These are phyloP conservation scores for Mucor ambiguus DNA, from an alignment of 371 early-diverging fungal genomes.

Conservation along the genomic window DNA sequence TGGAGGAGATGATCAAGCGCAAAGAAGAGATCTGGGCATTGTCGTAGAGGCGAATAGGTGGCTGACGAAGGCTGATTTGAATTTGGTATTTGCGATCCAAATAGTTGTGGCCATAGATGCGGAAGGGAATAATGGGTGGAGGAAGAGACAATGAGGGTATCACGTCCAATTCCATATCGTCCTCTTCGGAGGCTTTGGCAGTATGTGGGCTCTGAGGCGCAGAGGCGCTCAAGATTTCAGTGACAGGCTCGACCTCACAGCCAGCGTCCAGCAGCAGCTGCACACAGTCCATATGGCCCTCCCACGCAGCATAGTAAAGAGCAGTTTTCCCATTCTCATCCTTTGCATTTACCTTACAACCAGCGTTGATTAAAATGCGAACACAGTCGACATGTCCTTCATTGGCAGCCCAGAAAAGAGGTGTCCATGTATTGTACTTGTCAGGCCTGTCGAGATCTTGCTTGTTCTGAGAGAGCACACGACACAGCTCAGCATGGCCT, in stretches of 20 bases:
- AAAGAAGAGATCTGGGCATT: slow-evolving; percentile 69
- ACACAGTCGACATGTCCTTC: slow-evolving; percentile 90
- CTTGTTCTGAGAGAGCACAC: slow-evolving; percentile 73
- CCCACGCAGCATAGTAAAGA: slow-evolving; percentile 92
- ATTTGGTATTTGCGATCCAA: slow-evolving; percentile 84
- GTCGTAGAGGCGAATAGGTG: slow-evolving; percentile 68
- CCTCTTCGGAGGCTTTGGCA: not conserved
- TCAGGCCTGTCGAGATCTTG: slow-evolving; percentile 79
- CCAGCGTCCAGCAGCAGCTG: slow-evolving; percentile 64
- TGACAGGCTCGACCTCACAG: slow-evolving; percentile 43
- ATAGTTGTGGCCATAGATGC: slow-evolving; percentile 95
- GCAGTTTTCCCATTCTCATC: slow-evolving; percentile 88
- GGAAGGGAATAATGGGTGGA: slow-evolving; percentile 96
- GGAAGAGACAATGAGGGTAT: slow-evolving; percentile 90
- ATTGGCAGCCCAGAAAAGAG: slow-evolving; percentile 91
- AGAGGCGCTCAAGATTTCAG: slow-evolving; percentile 5
- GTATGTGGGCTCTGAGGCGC: slow-evolving; percentile 12
- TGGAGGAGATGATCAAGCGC: slow-evolving; percentile 61
- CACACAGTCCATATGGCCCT: slow-evolving; percentile 86
- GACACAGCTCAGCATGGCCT: slow-evolving; percentile 78
- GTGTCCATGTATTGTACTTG: slow-evolving; percentile 94
- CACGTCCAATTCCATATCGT: slow-evolving; percentile 57
- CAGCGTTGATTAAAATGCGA: slow-evolving; percentile 78
- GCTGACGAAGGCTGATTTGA: slow-evolving; percentile 66
- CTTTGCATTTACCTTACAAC: slow-evolving; percentile 71